phyloP scores from a whole-genome alignment of 257 asterid species.

The Gentiana macrophylla region DNA sequence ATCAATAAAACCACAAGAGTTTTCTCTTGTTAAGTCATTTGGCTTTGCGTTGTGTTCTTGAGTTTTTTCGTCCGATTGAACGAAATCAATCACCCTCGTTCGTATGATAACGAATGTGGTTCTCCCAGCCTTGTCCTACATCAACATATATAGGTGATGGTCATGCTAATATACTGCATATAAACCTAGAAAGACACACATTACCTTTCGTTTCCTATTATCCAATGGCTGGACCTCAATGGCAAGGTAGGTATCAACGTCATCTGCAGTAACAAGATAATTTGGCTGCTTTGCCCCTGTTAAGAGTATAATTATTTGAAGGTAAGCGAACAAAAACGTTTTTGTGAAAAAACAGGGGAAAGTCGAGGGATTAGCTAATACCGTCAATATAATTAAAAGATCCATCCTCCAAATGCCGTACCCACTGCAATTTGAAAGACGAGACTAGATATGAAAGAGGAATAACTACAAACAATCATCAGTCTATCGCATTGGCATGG shows the following conservation, averaged over 20 bases:
- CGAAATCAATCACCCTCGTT: too few relatives aligned
- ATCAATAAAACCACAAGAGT: too few relatives aligned
- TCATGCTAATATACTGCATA: too few relatives aligned
- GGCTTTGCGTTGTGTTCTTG: too few relatives aligned
- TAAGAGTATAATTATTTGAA: slow-evolving; percentile 14
- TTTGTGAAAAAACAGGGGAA: slow-evolving; percentile 4
- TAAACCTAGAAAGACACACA: not conserved
- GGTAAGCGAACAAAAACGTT: not conserved
- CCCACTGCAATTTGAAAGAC: slow-evolving; percentile 73
- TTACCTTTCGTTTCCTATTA: slow-evolving; percentile 92
- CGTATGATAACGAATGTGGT: too few relatives aligned
- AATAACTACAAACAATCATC: slow-evolving; percentile 9
- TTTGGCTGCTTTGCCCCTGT: slow-evolving; percentile 94
- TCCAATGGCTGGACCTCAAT: slow-evolving; percentile 98
- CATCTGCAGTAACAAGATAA: slow-evolving; percentile 94
- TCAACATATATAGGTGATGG: too few relatives aligned
- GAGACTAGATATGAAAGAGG: slow-evolving; percentile 10
- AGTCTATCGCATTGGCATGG: slow-evolving; percentile 14
- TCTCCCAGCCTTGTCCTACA: too few relatives aligned
- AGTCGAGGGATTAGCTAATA: slow-evolving; percentile 16
- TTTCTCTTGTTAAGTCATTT: too few relatives aligned
- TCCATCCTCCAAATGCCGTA: slow-evolving; percentile 92
- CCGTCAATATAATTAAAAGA: slow-evolving; percentile 88
- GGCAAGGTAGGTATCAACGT: slow-evolving; percentile 81
- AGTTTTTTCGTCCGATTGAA: too few relatives aligned